Base-by-base conservation (phyloP, 495 filamentous ascomycete species). In the Penicillium goetzii region DNA sequence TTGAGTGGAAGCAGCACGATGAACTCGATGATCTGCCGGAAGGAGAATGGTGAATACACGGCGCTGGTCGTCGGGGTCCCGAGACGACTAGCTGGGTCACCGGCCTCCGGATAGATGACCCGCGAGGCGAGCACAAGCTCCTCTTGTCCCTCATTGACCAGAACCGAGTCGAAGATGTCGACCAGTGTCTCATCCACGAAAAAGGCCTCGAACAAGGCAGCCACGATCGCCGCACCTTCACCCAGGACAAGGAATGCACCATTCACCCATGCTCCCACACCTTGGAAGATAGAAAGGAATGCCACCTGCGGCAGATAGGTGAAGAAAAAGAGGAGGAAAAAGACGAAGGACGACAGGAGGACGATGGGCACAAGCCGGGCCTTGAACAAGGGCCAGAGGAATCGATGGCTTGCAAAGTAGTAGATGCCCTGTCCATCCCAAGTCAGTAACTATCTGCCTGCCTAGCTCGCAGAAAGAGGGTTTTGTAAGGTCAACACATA, bases 1-100 rank as follows among this genome's bases (percentile, higher is more conserved):
- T 87, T 89, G 33, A 90, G 77, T 26, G 88, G 88, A 14, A 90
- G 78, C 28, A 89, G 81, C 43, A 91, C 71, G n/a, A 92, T 72
- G 60, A 93, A 88, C 74, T 94, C 90, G 58, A 88, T 64, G 58
- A 92, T 92, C 68, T 93, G 90, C n/a, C 86, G 83, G 15, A 90
- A 65, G 58, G 89, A 92, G 63, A 90, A 89, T 1, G 88, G 88
- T 5, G 85, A 80, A 68, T 89, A 90, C 30, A 86, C 76, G 2
- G 86, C 84, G 47, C 80, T 81, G 38, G 73, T 78, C 4, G 79
- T 84, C 8, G 86, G 85, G 57, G 83, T 86, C 30, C 87, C 88
- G 4, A 90, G 83, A 28, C 82, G 76, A 59, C 80, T 76, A 12
- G 84, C 78, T 8, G 86, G 83, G 60, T 85, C 75, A 19, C 80